Base-by-base conservation (phyloP, 108 stramenopile genomes). In the Conticribra guillardii region DNA sequence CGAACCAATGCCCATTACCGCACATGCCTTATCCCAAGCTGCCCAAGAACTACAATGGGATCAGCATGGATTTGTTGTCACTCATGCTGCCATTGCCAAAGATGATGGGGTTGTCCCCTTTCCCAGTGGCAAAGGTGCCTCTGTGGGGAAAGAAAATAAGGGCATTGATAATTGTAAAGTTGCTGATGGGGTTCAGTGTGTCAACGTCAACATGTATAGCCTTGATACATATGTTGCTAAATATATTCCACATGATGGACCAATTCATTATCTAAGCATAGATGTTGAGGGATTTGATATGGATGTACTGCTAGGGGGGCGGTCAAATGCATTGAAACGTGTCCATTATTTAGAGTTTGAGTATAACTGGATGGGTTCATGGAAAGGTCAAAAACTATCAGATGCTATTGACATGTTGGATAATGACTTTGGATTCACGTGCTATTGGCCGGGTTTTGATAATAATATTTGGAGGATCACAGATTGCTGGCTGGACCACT, bases 1-100 rank as follows among this genome's bases (percentile, higher is more conserved):
- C 19, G 88, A 89, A 67, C 71, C 88, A 14, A 85, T 89, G 84
- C 80, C 88, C 2, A 9, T 11, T 28, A 89, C 88, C 2, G 28
- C 55, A n/a, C 2, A 51, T 2, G 33, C 48, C 16, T 32, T 79
- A 2, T 21, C 19, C 0, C 17, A 59, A 41, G 16, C 77, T 1
- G 67, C 73, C 0, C 32, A 26, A 11, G 22, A 32, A 17, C 54
- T 87, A 7, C 47, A 41, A 2, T 77, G 53, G 0, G 60, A 53
- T 18, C 0, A 69, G 15, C 71, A 74, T 29, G 67, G 50, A 0
- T 81, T 83, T 9, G 60, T 37, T 28, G 74, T 87, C 4, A 54
- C 48, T 17, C 66, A 87, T 50, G 79, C 75, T 5, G 87, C 84
- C 45, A 37, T 87, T 17, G 67, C 79, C 0, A n/a, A 47, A 45